phyloP scores from a whole-genome alignment of 345 rosid genomes.

The Citrus australasica region DNA sequence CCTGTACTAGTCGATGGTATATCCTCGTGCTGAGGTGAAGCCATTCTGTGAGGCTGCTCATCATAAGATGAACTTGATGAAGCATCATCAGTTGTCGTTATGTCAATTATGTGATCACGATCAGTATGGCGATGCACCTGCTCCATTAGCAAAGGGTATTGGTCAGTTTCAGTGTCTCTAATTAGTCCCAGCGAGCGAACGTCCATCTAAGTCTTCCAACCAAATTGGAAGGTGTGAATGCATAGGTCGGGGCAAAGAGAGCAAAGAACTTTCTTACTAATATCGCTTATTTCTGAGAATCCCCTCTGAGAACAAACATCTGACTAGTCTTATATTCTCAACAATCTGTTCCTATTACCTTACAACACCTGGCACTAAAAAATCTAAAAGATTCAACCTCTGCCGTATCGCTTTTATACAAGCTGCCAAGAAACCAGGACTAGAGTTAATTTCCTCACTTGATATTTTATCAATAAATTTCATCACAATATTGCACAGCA shows the following conservation, averaged over 20 bases:
- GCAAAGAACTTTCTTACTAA: constrained; percentile 2
- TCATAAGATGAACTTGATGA: constrained; percentile 46
- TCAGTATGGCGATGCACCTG: constrained; percentile 27
- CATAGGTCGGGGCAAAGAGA: constrained; percentile 15
- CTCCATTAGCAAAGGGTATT: constrained; percentile 66
- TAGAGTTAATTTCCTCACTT: background rate
- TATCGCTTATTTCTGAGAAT: constrained; percentile 3
- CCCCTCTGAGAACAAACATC: background rate
- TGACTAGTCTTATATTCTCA: background rate
- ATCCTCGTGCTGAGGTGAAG: constrained; percentile 29
- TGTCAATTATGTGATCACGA: constrained; percentile 55
- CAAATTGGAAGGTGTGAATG: constrained; percentile 18
- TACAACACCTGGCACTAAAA: constrained; percentile 8
- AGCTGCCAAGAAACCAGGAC: constrained; percentile 15
- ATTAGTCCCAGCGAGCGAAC: constrained; percentile 40
- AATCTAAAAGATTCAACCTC: background rate
- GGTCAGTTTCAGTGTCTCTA: constrained; percentile 37
- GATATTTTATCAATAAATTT: background rate
- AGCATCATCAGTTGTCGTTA: constrained; percentile 42
- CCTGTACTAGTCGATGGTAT: constrained; percentile 25
- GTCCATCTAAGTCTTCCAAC: constrained; percentile 54
- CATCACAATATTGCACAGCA: background rate
- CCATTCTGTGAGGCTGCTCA: constrained; percentile 27
- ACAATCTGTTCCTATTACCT: constrained; percentile 9
- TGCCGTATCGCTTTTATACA: background rate